Percentiles rank a stretch among this genome's conserved stretches.
Evolutionary conservation across 2,329 filamentous ascomycete genomes (phyloP).

Genomic region (Microdochium bolleyi): DNA sequence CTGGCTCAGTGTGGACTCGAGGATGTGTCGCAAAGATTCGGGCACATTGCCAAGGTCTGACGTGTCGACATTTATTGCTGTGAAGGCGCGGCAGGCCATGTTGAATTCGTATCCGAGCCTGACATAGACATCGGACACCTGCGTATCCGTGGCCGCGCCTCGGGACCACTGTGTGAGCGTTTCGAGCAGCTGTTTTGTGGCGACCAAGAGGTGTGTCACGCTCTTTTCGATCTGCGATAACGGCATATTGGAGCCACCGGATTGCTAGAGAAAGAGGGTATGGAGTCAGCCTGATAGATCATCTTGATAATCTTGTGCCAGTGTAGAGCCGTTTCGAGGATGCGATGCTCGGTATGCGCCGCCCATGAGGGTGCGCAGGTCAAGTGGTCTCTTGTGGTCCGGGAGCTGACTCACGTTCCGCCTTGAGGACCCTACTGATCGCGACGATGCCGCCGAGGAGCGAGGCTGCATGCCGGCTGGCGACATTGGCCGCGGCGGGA

Average conservation of each 20-base stretch:
- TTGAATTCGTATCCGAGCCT: conserved; percentile 98
- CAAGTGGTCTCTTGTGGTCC: neutral
- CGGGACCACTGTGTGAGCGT: conserved; percentile 97
- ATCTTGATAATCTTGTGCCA: neutral
- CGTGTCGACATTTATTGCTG: conserved; percentile 93
- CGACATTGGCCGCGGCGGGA: conserved; percentile 51
- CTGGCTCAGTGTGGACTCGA: conserved; percentile 93
- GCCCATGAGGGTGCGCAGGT: neutral
- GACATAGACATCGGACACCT: conserved; percentile 97
- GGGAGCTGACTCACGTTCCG: conserved; percentile 46
- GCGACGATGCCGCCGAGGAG: conserved; percentile 57
- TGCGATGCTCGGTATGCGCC: conserved; percentile 5
- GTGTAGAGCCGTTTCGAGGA: neutral
- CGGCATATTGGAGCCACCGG: conserved; percentile 62
- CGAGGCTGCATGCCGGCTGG: conserved; percentile 53
- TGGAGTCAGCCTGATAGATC: neutral
- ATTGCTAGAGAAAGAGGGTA: conserved; percentile 14
- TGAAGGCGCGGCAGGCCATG: conserved; percentile 94
- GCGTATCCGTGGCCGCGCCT: conserved; percentile 80
- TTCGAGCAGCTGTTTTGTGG: conserved; percentile 95
- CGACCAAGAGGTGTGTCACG: conserved; percentile 93
- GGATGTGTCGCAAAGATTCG: conserved; percentile 78
- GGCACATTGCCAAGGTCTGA: conserved; percentile 91
- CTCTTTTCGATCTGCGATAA: conserved; percentile 98
- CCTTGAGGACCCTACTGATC: conserved; percentile 46